Conservation (phyloP, 2,329 filamentous ascomycete species). For the Scytalidium sp. region DNA sequence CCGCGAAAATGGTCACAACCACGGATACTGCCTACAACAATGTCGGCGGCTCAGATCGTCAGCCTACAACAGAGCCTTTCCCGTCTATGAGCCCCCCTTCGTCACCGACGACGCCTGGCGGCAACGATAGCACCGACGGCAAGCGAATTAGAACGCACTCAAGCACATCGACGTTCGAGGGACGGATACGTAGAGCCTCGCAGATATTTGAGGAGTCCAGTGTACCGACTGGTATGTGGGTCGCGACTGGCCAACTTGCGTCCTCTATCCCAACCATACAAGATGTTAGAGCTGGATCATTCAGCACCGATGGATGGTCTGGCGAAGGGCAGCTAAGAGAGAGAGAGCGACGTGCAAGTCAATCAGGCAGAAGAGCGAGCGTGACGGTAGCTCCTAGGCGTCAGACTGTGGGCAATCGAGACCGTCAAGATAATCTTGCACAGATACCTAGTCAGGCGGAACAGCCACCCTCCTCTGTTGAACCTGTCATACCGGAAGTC, state of each 20-base stretch:
- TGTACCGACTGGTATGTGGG: constrained; percentile 44
- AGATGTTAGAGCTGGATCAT: constrained; percentile 28
- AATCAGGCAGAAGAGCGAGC: constrained; percentile 9
- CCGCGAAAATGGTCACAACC: no score
- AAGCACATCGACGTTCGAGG: constrained; percentile 17
- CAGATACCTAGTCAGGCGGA: constrained; percentile 16
- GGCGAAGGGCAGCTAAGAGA: constrained; percentile 26
- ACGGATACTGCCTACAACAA: no score
- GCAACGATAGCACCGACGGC: neutral
- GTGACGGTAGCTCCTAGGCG: constrained; percentile 7
- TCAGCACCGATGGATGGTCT: constrained; percentile 26
- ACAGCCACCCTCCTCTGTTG: constrained; percentile 7
- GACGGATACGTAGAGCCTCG: constrained; percentile 25
- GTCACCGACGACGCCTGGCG: neutral
- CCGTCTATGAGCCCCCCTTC: constrained; percentile 5
- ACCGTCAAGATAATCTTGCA: constrained; percentile 16
- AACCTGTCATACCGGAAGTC: constrained; percentile 6
- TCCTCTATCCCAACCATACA: constrained; percentile 23
- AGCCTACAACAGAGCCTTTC: constrained; percentile 11
- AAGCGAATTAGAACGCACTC: constrained; percentile 13
- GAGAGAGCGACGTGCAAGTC: constrained; percentile 21
- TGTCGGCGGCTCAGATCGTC: no score
- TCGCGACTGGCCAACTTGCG: constrained; percentile 43
- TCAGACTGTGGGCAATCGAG: constrained; percentile 9
- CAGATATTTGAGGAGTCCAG: constrained; percentile 42